phyloP scores from a whole-genome alignment of 176 grass and related monocot genomes.

The Bothriochloa decipiens region DNA sequence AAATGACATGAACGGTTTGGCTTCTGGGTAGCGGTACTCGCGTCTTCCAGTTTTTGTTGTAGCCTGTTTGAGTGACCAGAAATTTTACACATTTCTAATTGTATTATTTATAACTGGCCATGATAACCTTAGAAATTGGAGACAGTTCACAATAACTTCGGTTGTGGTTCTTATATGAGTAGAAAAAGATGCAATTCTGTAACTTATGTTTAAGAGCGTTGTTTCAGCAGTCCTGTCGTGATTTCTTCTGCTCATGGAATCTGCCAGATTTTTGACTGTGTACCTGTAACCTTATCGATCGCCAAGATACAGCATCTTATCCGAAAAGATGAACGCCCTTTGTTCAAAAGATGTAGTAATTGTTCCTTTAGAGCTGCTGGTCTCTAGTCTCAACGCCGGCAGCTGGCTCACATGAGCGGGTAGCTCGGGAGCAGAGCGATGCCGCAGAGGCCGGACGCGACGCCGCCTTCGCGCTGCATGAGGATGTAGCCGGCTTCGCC shows the following conservation, averaged over 20 bases:
- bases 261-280: not conserved
- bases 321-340: not conserved
- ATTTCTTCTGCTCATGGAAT: slow-evolving; percentile 16
- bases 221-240: slow-evolving; percentile 3
- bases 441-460: slow-evolving; percentile 51
- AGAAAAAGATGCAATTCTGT: slow-evolving; percentile 18
- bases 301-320: not conserved
- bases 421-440: slow-evolving; percentile 55
- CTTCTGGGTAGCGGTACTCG: not conserved
- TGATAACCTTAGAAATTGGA: slow-evolving; percentile 5
- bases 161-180: not conserved
- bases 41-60: slow-evolving; percentile 40
- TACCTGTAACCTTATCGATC: not conserved
- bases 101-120: slow-evolving; percentile 27
- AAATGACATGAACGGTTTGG: slow-evolving; percentile 44
- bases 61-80: slow-evolving; percentile 32
- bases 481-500: slow-evolving; percentile 65
- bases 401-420: slow-evolving; percentile 40
- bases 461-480: slow-evolving; percentile 41
- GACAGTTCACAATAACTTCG: not conserved
- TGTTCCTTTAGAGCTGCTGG: not conserved
- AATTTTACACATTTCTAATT: slow-evolving; percentile 32
- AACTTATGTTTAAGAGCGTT: not conserved
- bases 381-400: not conserved
- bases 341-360: not conserved